A percentile compares a stretch with the other conserved stretches of the same genome.
phyloP scores from a whole-genome alignment of 148 eudicot species.

The Diospyros lotus region DNA sequence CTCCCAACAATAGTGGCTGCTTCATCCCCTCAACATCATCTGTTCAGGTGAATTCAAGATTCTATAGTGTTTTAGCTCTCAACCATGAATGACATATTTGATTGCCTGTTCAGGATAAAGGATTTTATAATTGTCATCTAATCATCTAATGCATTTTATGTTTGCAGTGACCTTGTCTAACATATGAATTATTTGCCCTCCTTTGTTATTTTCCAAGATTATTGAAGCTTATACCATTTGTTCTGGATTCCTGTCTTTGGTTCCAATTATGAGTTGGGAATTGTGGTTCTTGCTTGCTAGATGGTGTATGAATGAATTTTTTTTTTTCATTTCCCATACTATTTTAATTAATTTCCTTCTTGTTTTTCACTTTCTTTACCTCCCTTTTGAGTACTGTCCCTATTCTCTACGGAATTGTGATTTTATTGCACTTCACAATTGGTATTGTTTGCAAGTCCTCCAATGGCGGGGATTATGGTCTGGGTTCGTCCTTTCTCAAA shows the following conservation, averaged over 20 bases:
- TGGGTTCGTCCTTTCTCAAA: no score
- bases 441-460: background rate
- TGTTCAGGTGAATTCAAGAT: slow-evolving; percentile 39
- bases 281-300: background rate
- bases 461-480: no score
- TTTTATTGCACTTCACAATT: background rate
- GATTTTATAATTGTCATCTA: background rate
- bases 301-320: background rate
- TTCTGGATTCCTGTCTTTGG: background rate
- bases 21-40: slow-evolving; percentile 23
- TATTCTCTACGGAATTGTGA: background rate
- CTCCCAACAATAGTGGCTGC: slow-evolving; percentile 19
- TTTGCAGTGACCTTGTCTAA: background rate
- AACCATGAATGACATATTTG: background rate
- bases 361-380: background rate
- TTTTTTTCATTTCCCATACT: background rate
- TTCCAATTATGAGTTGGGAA: background rate
- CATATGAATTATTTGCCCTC: background rate
- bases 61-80: background rate
- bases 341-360: background rate
- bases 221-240: background rate
- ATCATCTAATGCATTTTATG: background rate
- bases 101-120: background rate
- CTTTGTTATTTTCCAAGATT: background rate
- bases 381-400: background rate